phyloP scores from a whole-genome alignment of 2,329 filamentous ascomycete species.

The Pleomassaria siparia region DNA sequence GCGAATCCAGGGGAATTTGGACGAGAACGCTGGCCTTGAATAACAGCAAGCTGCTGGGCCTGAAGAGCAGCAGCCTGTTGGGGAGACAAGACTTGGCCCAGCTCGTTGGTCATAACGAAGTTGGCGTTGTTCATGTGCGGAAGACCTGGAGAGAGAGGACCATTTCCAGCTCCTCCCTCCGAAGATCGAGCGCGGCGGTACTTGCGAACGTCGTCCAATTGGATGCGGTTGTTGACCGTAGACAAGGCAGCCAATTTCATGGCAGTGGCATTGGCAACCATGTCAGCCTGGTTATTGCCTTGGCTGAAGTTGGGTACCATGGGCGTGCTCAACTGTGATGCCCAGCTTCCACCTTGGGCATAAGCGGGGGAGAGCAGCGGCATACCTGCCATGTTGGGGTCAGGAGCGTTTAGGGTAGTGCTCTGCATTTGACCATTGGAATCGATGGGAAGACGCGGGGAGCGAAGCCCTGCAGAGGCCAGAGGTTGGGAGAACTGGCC shows the following conservation, averaged over 20 bases:
- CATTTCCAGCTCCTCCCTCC: slow-evolving; percentile 66
- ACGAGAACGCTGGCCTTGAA: slow-evolving; percentile 81
- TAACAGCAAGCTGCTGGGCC: slow-evolving; percentile 77
- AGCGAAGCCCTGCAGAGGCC: slow-evolving; percentile 74
- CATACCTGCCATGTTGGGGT: slow-evolving; percentile 69
- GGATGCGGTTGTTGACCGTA: slow-evolving; percentile 97
- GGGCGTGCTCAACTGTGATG: slow-evolving; percentile 96
- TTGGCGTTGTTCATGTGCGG: slow-evolving; percentile 66
- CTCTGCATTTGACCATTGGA: slow-evolving; percentile 75
- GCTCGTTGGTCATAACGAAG: slow-evolving; percentile 92
- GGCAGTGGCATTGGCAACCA: slow-evolving; percentile 97
- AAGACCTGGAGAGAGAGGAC: slow-evolving; percentile 67
- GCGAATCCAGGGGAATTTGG: slow-evolving; percentile 87
- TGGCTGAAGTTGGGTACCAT: slow-evolving; percentile 83
- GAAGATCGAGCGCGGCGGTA: slow-evolving; percentile 90
- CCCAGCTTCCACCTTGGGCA: slow-evolving; percentile 87
- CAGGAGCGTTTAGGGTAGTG: slow-evolving; percentile 75
- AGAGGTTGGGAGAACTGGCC: slow-evolving; percentile 86
- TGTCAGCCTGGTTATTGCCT: slow-evolving; percentile 77
- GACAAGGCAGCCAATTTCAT: slow-evolving; percentile 98
- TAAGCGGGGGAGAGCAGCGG: slow-evolving; percentile 80
- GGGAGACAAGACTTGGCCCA: slow-evolving; percentile 78
- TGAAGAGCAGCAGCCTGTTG: slow-evolving; percentile 56
- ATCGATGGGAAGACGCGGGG: slow-evolving; percentile 70
- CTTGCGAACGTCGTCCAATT: slow-evolving; percentile 94